Base-by-base conservation (phyloP, 257 asterid genomes). In the Salvia splendens region DNA sequence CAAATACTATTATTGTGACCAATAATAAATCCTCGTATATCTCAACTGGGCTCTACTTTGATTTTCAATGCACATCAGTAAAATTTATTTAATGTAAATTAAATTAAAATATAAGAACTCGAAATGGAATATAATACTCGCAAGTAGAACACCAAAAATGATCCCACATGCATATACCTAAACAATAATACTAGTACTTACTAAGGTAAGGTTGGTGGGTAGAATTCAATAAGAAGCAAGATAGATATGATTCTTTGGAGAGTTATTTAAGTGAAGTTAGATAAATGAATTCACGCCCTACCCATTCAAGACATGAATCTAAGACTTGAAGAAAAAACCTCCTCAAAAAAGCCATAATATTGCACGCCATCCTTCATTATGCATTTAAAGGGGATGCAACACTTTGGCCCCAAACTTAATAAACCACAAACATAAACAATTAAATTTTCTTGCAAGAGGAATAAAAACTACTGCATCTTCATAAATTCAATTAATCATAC, bases 191-290 rank as follows among this genome's bases (percentile, higher is more conserved):
- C n/a, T n/a, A 30, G 33, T 53, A 38, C 66, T 38, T 38, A 30
- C 24, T 38, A 40, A 28, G 61, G 38, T 32, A n/a, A 28, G 53
- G 32, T 16, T 38, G 33, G 71, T 20, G 12, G 36, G 5, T 40
- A 16, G 46, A 20, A 64, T 48, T 69, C 50, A 64, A n/a, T 61
- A 33, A 68, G 66, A 53, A 74, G 77, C 57, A 49, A 56, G 38
- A 57, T 47, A 3, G 30, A 49, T 28, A 38, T 46, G 30, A 64
- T 33, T 53, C 33, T 36, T 11, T 30, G 15, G 32, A 63, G 52
- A 36, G 17, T 4, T 4, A 12, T 12, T 14, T 68, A 12, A 41
- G 4, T 28, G 24, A 38, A 40, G 10, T 40, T 8, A 40, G 45
- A 40, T 40, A 14, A 58, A 9, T 65, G 35, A 45, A 35, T 63